Base-by-base conservation (phyloP, 306 rosid species). In the Adenanthera pavonina region DNA sequence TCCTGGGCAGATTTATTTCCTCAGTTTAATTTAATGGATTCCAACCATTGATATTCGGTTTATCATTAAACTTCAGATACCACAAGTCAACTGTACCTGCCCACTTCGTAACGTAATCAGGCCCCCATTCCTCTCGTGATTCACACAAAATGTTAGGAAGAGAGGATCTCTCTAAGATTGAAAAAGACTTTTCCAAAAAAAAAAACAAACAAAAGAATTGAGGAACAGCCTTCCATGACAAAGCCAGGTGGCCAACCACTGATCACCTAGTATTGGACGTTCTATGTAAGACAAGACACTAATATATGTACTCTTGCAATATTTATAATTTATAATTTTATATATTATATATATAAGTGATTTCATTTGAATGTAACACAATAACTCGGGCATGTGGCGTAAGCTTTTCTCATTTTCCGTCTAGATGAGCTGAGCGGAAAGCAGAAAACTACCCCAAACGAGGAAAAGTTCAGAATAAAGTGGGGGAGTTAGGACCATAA, bases 101-200 rank as follows among this genome's bases (percentile, higher is more conserved):
- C 72, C 13, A 20, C 36, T 20, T 11, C 40, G 34, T 19, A 44
- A 44, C 56, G 53, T 69, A 69, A 48, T 11, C 51, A 69, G 51
- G 74, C 19, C 54, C 51, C 38, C 73, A 44, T 11, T 69, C 74
- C 19, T 19, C 53, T 69, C 36, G 74, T 69, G 74, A 44, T 69
- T 68, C 74, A 69, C 11, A 30, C 74, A 43, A 43, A 69, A 19
- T 19, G 74, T 69, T 43, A 25, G 54, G 5, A 43, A 69, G 30
- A 44, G 51, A 67, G 7, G 51, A 16, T 34, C 34, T n/a, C 51
- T 17, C 40, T 40, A 3, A 38, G 72, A 8, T 20, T 20, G 10
- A 2, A 0, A 16, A 16, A 66, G 72, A n/a, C 1, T 17, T n/a
- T 7, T 15, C 9, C 6, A 7, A 68, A 41, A 68, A 41, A 7